Conservation (phyloP, 495 filamentous ascomycete genomes). For the Neurospora hispaniola region DNA sequence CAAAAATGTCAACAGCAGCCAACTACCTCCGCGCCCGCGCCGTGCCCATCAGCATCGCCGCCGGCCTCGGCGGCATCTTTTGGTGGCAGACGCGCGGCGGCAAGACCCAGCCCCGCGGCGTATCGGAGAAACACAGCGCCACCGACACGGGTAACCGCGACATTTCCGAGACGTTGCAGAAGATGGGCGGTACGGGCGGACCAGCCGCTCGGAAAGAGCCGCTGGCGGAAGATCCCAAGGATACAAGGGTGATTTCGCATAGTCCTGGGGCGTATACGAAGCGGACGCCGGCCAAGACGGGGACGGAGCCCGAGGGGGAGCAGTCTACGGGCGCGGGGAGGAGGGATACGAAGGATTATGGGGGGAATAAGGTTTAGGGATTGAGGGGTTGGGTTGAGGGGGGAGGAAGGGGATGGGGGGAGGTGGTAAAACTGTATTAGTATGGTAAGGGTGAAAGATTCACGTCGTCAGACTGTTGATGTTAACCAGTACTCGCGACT, state of each 20-base stretch:
- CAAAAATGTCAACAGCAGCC: background rate
- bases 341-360: background rate
- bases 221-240: conserved; percentile 7
- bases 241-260: conserved; percentile 2
- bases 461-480: background rate
- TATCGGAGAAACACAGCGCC: background rate
- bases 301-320: background rate
- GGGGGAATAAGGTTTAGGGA: background rate
- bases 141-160: background rate
- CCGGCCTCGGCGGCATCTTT: conserved; percentile 10
- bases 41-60: conserved; percentile 6
- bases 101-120: conserved; percentile 13
- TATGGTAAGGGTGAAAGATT: background rate
- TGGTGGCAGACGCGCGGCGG: conserved; percentile 16
- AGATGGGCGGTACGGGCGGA: conserved; percentile 10
- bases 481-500: background rate
- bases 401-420: background rate
- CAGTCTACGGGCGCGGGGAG: background rate
- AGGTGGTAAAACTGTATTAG: background rate
- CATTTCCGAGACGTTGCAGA: conserved; percentile 14
- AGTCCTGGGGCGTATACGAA: conserved; percentile 6
- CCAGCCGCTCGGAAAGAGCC: conserved; percentile 1
- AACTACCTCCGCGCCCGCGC: conserved; percentile 13
- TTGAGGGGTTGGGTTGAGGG: no score
- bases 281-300: conserved; percentile 6